Evolutionary conservation across 208 protist species (phyloP).

Genomic region (Acanthamoeba lenticulata): DNA sequence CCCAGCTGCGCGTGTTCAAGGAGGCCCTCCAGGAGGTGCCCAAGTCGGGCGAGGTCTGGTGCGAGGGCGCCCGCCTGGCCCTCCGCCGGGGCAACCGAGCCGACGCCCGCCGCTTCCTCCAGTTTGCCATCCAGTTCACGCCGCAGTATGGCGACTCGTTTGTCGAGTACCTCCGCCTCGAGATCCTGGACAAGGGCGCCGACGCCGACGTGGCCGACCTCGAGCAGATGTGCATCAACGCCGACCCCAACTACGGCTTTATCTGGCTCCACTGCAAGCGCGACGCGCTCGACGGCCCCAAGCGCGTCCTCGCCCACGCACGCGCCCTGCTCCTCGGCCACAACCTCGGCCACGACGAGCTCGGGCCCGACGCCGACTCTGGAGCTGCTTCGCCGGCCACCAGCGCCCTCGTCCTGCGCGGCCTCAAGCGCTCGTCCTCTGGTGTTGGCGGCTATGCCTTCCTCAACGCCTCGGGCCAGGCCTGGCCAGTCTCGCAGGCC

Average conservation of each 20-base stretch:
- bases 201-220: constrained; percentile 77
- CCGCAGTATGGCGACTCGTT: constrained; percentile 94
- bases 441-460: constrained; percentile 2
- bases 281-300: constrained; percentile 73
- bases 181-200: constrained; percentile 81
- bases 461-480: constrained; percentile 11
- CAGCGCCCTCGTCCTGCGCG: not conserved
- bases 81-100: constrained; percentile 82
- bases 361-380: too few relatives aligned
- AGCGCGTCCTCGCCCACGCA: constrained; percentile 78
- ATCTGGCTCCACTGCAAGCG: constrained; percentile 89
- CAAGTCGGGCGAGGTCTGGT: constrained; percentile 93
- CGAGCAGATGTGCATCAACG: constrained; percentile 84
- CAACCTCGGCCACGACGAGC: too few relatives aligned
- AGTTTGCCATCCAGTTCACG: constrained; percentile 91
- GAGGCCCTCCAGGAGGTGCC: constrained; percentile 87
- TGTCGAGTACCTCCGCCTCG: constrained; percentile 87
- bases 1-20: constrained; percentile 84
- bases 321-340: constrained; percentile 69
- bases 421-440: too few relatives aligned
- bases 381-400: not conserved
- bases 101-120: constrained; percentile 84
- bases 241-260: constrained; percentile 90
- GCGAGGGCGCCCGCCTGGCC: constrained; percentile 89
- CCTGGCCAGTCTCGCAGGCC: not conserved